Evolutionary conservation across 257 asterid species (phyloP), one percentile per base, ranked within the genome.

Genomic region (Rhazya stricta): DNA sequence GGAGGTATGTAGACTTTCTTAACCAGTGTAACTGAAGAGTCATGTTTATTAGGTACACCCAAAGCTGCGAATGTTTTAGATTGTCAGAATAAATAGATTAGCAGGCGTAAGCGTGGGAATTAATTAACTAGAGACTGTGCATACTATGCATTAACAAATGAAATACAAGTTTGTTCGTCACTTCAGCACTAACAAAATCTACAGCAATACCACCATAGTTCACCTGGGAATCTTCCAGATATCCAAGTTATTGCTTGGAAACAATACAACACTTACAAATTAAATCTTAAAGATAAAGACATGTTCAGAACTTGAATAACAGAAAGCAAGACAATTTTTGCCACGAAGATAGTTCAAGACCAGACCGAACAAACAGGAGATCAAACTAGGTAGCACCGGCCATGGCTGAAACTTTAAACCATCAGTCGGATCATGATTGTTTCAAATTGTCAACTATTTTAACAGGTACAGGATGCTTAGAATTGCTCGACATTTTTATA

Each of bases 1-100:
- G 97, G 97, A 82, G 89, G 97, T 13, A 86, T 71, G 32, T 61
- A 23, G 39, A 94, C 83, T 77, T 77, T 86, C 86, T 88, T 91
- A 80, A 78, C 86, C 73, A 68, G 37, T 36, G 85, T 53, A 81
- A 68, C 70, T n/a, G 86, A 51, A 63, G 68, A 67, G 9, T 85
- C 83, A 63, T 81, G 70, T 66, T 72, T 83, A 34, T 23, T 75
- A 86, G 77, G 83, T 71, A 83, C 87, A 80, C 43, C 85, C 82
- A 90, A 62, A 63, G 81, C 97, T 91, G 89, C 89, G 86, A 45
- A 58, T 7, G 18, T 43, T 50, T 53, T 9, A 70, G 36, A 63
- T 53, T 25, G 34, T 34, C 34, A 42, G 42, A 76, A 21, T 1
- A 62, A 29, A 68, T n/a, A 68, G 30, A 25, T 76, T 0, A 72